Conservation (phyloP, 352 stramenopile species). For the Globisporangium nunn region DNA sequence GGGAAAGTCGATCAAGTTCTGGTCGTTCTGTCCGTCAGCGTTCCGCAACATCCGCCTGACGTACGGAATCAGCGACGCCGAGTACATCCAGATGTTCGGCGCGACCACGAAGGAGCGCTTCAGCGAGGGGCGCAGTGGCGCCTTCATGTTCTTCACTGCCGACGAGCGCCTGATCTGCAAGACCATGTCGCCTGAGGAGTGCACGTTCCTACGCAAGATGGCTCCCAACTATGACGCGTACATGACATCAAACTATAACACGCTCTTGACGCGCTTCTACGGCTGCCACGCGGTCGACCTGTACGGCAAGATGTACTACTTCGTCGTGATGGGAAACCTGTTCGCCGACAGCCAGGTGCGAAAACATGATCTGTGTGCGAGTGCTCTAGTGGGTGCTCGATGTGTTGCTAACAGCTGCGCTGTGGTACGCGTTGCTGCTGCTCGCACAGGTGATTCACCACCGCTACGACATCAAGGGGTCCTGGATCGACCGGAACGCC, state of each 20-base stretch:
- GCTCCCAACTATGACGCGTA: slow-evolving; percentile 81
- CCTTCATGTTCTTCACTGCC: slow-evolving; percentile 90
- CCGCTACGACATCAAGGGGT: slow-evolving; percentile 90
- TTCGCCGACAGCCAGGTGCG: slow-evolving; percentile 76
- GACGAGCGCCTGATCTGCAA: slow-evolving; percentile 88
- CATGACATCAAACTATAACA: slow-evolving; percentile 77
- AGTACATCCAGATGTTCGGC: slow-evolving; percentile 82
- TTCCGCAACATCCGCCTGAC: slow-evolving; percentile 84
- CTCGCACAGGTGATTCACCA: slow-evolving; percentile 54
- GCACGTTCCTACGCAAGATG: slow-evolving; percentile 82
- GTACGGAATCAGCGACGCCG: slow-evolving; percentile 73
- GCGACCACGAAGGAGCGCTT: slow-evolving; percentile 87
- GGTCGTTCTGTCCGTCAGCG: slow-evolving; percentile 76
- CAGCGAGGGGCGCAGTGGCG: slow-evolving; percentile 80
- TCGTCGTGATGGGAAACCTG: slow-evolving; percentile 91
- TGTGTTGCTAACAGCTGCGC: background rate
- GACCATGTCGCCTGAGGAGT: slow-evolving; percentile 86
- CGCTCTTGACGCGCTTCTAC: slow-evolving; percentile 86
- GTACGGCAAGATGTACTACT: slow-evolving; percentile 90
- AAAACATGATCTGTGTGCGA: background rate
- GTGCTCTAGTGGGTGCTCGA: background rate
- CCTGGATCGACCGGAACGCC: slow-evolving; percentile 83
- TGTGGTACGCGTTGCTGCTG: background rate
- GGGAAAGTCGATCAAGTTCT: slow-evolving; percentile 83
- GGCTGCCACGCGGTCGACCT: slow-evolving; percentile 84